These are phyloP conservation scores for Balansia obtecta DNA, from an alignment of 2,329 filamentous ascomycete genomes.

Conservation along the genomic window DNA sequence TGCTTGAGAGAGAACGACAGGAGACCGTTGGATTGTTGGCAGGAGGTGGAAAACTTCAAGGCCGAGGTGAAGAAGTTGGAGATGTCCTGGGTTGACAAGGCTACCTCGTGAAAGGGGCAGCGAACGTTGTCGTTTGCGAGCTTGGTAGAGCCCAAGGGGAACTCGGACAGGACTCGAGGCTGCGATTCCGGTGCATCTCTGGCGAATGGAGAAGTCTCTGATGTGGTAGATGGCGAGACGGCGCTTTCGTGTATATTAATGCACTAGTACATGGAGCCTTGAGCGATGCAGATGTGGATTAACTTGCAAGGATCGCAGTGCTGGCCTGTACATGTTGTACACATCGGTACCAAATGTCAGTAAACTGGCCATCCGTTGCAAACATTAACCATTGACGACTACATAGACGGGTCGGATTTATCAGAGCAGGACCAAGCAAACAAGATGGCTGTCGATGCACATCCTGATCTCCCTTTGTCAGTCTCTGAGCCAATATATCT, in stretches of 20 bases:
- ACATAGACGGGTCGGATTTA: no score
- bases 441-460: no score
- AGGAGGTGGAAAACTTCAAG: constrained; percentile 86
- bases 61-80: constrained; percentile 77
- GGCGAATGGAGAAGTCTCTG: neutral
- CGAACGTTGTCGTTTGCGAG: no score
- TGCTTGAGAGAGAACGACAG: constrained; percentile 79
- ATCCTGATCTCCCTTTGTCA: no score
- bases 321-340: neutral
- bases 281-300: constrained; percentile 19
- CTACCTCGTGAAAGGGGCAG: constrained; percentile 31
- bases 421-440: no score
- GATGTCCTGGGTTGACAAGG: constrained; percentile 75
- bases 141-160: neutral
- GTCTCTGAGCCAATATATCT: no score
- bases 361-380: no score
- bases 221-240: neutral
- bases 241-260: constrained; percentile 18
- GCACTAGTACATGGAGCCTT: constrained; percentile 15
- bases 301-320: constrained; percentile 10
- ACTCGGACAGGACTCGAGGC: neutral
- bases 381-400: no score
- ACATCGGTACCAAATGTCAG: no score
- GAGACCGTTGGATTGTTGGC: constrained; percentile 85
- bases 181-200: neutral